These are phyloP conservation scores for Glomus cerebriforme DNA, from an alignment of 192 early-diverging fungal genomes.

Conservation along the genomic window DNA sequence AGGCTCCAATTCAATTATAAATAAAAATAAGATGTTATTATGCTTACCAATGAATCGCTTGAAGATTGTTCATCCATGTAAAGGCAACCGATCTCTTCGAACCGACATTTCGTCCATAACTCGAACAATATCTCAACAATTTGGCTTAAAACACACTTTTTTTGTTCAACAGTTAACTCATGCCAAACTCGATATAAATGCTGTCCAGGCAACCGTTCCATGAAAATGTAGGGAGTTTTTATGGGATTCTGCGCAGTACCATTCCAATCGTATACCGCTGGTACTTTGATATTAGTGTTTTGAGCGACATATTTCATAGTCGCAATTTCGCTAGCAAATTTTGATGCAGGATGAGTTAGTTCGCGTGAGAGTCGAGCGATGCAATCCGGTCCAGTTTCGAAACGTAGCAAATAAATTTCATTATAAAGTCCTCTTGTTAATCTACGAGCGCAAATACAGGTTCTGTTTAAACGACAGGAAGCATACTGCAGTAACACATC, in stretches of 20 bases:
- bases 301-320: constrained; percentile 18
- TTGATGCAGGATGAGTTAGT: not conserved
- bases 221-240: not conserved
- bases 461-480: not conserved
- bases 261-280: constrained; percentile 7
- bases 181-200: not conserved
- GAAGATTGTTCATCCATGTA: not conserved
- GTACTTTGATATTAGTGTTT: constrained; percentile 12
- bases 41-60: too few relatives aligned
- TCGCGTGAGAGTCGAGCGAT: constrained; percentile 8
- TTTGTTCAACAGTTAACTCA: constrained; percentile 4
- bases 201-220: constrained; percentile 7
- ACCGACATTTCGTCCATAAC: not conserved
- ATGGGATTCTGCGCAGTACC: not conserved
- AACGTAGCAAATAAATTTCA: not conserved
- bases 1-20: too few relatives aligned
- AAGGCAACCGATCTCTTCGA: constrained; percentile 7
- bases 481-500: not conserved
- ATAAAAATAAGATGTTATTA: too few relatives aligned
- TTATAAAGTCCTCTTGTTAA: not conserved
- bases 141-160: constrained; percentile 16
- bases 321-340: not conserved
- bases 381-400: constrained; percentile 16
- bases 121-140: constrained; percentile 4
- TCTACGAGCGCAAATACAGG: not conserved